Evolutionary conservation across 352 stramenopile genomes (phyloP).

Genomic region (Pythium diclinum): DNA sequence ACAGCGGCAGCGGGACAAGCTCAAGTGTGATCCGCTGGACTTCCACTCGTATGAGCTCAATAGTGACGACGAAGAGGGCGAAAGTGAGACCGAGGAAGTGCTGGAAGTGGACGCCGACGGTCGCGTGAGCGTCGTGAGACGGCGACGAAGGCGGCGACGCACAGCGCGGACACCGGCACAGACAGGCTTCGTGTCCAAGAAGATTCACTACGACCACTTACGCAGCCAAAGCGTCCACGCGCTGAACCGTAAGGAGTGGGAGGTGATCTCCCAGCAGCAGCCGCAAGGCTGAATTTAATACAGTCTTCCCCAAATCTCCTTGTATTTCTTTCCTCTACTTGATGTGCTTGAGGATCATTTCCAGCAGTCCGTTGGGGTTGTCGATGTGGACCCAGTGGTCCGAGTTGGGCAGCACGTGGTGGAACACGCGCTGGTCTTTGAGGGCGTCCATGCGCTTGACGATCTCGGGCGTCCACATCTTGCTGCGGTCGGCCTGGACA

Average conservation of each 20-base stretch:
- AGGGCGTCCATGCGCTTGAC: conserved; percentile 45
- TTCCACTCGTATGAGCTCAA: conserved; percentile 50
- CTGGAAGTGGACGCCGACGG: conserved; percentile 41
- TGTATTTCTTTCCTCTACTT: neutral
- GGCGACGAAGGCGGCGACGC: conserved; percentile 17
- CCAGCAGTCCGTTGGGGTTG: conserved; percentile 69
- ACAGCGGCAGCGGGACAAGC: conserved; percentile 20
- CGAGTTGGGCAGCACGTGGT: conserved; percentile 65
- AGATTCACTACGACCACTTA: conserved; percentile 53
- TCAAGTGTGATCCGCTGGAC: conserved; percentile 48
- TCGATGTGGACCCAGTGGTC: conserved; percentile 88
- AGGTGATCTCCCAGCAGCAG: conserved; percentile 30
- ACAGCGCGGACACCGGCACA: conserved; percentile 35
- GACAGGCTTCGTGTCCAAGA: conserved; percentile 54
- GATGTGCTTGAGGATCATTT: conserved; percentile 45
- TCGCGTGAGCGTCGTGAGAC: conserved; percentile 37
- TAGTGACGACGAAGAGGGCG: conserved; percentile 47
- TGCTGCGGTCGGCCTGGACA: conserved; percentile 69
- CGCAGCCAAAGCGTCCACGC: conserved; percentile 47
- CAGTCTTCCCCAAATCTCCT: neutral
- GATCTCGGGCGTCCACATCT: conserved; percentile 65
- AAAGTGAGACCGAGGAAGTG: conserved; percentile 38
- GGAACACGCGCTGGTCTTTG: conserved; percentile 44
- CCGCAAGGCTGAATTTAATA: neutral
- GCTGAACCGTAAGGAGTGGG: conserved; percentile 59